Evolutionary conservation across 768 basidiomycete species (phyloP).

Genomic region (Pseudohyphozyma bogoriensis): DNA sequence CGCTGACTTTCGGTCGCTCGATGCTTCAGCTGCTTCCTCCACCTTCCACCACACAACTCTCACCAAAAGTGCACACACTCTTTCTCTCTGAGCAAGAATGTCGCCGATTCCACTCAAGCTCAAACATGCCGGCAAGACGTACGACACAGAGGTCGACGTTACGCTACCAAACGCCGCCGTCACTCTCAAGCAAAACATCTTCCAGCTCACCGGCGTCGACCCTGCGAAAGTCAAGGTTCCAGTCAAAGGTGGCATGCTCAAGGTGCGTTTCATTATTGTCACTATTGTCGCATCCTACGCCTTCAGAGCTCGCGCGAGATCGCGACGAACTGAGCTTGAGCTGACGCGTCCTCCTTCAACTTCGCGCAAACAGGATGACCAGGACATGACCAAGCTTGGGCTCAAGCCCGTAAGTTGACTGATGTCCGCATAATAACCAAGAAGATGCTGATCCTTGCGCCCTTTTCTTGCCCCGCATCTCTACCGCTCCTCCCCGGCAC

Average conservation of each 20-base stretch:
- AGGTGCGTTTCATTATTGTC: slow-evolving; percentile 9
- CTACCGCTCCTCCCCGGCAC: too few species aligned
- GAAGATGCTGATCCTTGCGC: too few species aligned
- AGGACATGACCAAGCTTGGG: slow-evolving; percentile 70
- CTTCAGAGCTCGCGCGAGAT: neutral
- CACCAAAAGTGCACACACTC: too few species aligned
- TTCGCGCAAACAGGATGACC: slow-evolving; percentile 55
- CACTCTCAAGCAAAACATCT: slow-evolving; percentile 73
- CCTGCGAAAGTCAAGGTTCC: slow-evolving; percentile 93
- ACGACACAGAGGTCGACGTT: slow-evolving; percentile 61
- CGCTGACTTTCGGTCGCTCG: too few species aligned
- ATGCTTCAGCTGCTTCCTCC: too few species aligned
- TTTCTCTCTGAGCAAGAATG: too few species aligned
- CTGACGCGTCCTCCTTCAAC: neutral
- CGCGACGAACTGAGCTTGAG: neutral
- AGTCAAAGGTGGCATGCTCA: slow-evolving; percentile 58
- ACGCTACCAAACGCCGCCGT: slow-evolving; percentile 54
- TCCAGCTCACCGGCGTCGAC: slow-evolving; percentile 73
- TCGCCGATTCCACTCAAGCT: too few species aligned
- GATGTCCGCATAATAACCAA: too few species aligned
- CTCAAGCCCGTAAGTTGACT: slow-evolving; percentile 60
- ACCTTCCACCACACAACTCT: too few species aligned
- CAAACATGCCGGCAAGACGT: slow-evolving; percentile 78
- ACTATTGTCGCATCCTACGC: too few species aligned
- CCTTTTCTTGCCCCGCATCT: too few species aligned